Conservation (phyloP, 1,139 yeast genomes). For the Kodamaea alishanica region DNA sequence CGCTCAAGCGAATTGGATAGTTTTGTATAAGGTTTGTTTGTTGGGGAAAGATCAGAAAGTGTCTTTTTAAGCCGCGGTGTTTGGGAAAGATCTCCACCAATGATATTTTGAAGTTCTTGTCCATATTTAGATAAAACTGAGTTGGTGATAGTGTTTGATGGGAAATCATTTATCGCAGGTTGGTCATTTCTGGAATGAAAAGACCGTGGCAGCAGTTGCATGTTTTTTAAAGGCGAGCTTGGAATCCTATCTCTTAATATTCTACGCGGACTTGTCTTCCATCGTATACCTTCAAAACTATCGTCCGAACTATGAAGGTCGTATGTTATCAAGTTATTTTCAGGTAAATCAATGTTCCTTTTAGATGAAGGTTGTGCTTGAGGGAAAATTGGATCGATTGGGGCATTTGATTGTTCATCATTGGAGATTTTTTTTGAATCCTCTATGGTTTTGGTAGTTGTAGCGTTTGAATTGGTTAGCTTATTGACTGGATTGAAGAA, state of each 20-base stretch:
- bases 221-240: conserved; percentile 38
- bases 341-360: neutral
- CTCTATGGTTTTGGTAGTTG: neutral
- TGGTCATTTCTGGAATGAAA: neutral
- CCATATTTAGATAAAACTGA: neutral
- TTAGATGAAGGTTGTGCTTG: neutral
- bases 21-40: conserved; percentile 7
- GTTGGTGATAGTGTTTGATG: conserved; percentile 18
- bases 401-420: neutral
- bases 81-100: conserved; percentile 9
- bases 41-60: conserved; percentile 25
- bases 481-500: conserved; percentile 37
- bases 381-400: neutral
- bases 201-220: conserved; percentile 10
- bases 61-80: conserved; percentile 26
- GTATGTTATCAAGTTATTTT: conserved; percentile 7
- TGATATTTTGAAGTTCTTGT: neutral
- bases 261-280: conserved; percentile 35
- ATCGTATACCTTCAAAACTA: conserved; percentile 44
- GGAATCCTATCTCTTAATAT: conserved; percentile 14
- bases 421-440: neutral
- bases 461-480: conserved; percentile 13
- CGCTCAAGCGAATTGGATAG: conserved; percentile 5
- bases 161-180: conserved; percentile 17
- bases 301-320: conserved; percentile 42